Percentiles rank a stretch among this genome's conserved stretches.
phyloP scores from a whole-genome alignment of 768 basidiomycete species.

The Rubroboletus pulcherrimus region DNA sequence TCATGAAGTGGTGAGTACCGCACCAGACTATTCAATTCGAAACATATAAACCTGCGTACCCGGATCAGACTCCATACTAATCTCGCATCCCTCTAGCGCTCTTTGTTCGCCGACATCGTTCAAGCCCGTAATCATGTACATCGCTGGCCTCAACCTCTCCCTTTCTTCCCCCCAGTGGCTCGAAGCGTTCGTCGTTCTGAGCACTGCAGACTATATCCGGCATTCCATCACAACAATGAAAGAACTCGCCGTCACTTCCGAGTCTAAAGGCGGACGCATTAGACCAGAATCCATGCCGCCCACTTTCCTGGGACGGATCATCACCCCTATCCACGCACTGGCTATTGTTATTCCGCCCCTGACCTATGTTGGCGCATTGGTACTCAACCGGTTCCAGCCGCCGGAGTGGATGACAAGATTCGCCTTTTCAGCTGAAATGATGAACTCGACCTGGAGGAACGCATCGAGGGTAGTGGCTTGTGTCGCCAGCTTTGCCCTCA shows the following conservation, averaged over 20 bases:
- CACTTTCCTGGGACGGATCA: conserved; percentile 18
- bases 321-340: conserved; percentile 25
- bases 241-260: not conserved
- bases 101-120: not conserved
- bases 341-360: conserved; percentile 19
- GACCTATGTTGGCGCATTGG: conserved; percentile 23
- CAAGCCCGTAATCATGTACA: conserved; percentile 8
- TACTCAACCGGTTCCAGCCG: conserved; percentile 23
- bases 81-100: no score
- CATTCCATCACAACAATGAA: not conserved
- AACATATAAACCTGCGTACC: not conserved
- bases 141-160: conserved; percentile 12
- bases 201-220: conserved; percentile 9
- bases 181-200: conserved; percentile 14
- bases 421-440: conserved; percentile 10
- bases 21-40: not conserved
- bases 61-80: not conserved
- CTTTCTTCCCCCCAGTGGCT: conserved; percentile 4
- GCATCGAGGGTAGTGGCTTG: conserved; percentile 20
- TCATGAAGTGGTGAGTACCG: conserved; percentile 1
- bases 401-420: conserved; percentile 29
- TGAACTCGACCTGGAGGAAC: conserved; percentile 9
- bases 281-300: conserved; percentile 12
- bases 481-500: conserved; percentile 9
- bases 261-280: conserved; percentile 16